Base-by-base conservation (phyloP, 257 asterid genomes). In the Hygrophila difformis region DNA sequence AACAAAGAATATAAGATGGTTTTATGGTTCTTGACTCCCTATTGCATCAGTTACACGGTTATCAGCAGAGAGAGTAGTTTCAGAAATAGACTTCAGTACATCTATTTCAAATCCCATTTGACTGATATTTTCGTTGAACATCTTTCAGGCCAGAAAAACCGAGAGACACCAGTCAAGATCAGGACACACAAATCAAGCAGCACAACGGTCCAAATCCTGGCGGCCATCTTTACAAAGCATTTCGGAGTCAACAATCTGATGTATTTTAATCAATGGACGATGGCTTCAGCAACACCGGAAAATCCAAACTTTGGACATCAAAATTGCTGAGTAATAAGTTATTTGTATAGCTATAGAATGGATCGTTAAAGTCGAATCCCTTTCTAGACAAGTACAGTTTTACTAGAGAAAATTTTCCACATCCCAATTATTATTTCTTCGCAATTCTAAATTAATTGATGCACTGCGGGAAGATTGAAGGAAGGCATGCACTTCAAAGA, bases 221-320 rank as follows among this genome's bases (percentile, higher is more conserved):
- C 78, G 68, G 17, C 82, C 89, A 20, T 75, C 89, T 37, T 51
- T 79, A 39, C 56, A 59, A n/a, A 79, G 84, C 71, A 79, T 79
- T 62, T 69, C 84, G 1, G 89, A 75, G 59, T 51, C 67, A 2
- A 62, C 45, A 45, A 61, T 62, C 71, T 69, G 65, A 56, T 37
- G 39, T 10, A 33, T 9, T 5, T n/a, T n/a, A 9, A 28, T 13
- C 45, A 12, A 5, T 12, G 29, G 44, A 39, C 23, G 62, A 66
- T 35, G 18, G 21, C 19, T 66, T 18, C 50, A 14, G 51, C 56
- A 19, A 24, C 15, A n/a, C 16, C 2, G 17, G 42, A 24, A 45
- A 48, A 20, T 18, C 45, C 14, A 47, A 12, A 18, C 36, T 39
- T 34, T 18, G 38, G 52, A 47, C 44, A 51, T 34, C 33, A 23